A percentile compares a stretch with the other conserved stretches of the same genome.
These are phyloP conservation scores for Diplogelasinospora grovesii DNA, from an alignment of 495 filamentous ascomycete genomes.

Conservation along the genomic window DNA sequence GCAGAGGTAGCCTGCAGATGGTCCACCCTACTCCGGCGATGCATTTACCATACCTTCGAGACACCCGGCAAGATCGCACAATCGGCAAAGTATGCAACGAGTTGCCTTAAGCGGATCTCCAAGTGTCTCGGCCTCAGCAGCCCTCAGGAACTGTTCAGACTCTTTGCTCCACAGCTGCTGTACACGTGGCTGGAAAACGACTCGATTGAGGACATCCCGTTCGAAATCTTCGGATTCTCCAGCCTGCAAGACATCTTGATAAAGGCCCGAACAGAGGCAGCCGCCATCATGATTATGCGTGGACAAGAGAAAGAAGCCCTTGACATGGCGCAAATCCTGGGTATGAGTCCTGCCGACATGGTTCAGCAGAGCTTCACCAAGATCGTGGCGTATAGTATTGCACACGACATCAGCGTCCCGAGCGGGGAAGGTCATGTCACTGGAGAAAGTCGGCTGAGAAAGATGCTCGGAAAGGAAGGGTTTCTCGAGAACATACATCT, in stretches of 20 bases:
- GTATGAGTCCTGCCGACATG: slow-evolving; percentile 48
- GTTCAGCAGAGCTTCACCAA: slow-evolving; percentile 67
- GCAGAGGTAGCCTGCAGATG: slow-evolving; percentile 67
- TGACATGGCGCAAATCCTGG: slow-evolving; percentile 52
- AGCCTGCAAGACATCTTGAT: slow-evolving; percentile 60
- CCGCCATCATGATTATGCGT: slow-evolving; percentile 80
- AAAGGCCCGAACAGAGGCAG: slow-evolving; percentile 71
- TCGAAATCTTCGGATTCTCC: slow-evolving; percentile 70
- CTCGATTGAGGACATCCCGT: slow-evolving; percentile 64
- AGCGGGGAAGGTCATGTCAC: slow-evolving; percentile 49
- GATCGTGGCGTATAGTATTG: slow-evolving; percentile 75
- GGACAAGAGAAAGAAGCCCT: slow-evolving; percentile 56
- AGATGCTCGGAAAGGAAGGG: slow-evolving; percentile 56
- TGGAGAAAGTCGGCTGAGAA: slow-evolving; percentile 63
- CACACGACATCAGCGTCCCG: slow-evolving; percentile 63
- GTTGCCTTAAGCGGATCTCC: slow-evolving; percentile 62
- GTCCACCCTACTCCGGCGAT: slow-evolving; percentile 73
- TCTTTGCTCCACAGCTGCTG: slow-evolving; percentile 88
- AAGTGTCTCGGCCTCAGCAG: slow-evolving; percentile 53
- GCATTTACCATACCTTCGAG: slow-evolving; percentile 90
- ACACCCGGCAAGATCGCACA: slow-evolving; percentile 61
- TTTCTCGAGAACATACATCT: slow-evolving; percentile 55
- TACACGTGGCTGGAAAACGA: slow-evolving; percentile 79
- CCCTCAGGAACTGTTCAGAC: slow-evolving; percentile 65
- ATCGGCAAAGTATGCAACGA: slow-evolving; percentile 61